These are phyloP conservation scores for Lizanozyma gosingica DNA, from an alignment of 1,139 yeast species.

Conservation along the genomic window DNA sequence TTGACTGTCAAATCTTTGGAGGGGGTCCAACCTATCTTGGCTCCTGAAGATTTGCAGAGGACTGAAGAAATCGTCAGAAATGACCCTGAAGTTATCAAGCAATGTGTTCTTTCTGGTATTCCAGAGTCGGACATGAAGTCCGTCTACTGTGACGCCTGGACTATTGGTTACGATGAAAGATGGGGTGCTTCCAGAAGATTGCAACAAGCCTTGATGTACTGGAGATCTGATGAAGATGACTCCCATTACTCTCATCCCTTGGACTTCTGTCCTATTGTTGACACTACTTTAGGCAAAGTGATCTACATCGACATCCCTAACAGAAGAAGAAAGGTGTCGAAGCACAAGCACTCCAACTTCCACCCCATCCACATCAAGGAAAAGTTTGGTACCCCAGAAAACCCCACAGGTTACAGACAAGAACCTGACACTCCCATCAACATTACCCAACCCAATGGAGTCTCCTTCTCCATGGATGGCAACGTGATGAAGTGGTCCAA, in stretches of 20 bases:
- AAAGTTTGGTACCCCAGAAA: slow-evolving; percentile 44
- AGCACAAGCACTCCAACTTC: slow-evolving; percentile 59
- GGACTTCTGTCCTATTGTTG: slow-evolving; percentile 77
- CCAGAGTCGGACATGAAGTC: slow-evolving; percentile 59
- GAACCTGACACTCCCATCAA: slow-evolving; percentile 50
- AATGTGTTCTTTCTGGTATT: slow-evolving; percentile 62
- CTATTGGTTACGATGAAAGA: slow-evolving; percentile 77
- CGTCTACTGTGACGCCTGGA: slow-evolving; percentile 79
- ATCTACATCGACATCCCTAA: slow-evolving; percentile 67
- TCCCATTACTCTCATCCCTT: slow-evolving; percentile 79
- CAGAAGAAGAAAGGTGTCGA: slow-evolving; percentile 64
- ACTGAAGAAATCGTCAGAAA: slow-evolving; percentile 59
- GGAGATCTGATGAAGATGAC: slow-evolving; percentile 70
- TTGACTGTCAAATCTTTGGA: slow-evolving; percentile 40
- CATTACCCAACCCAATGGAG: slow-evolving; percentile 75
- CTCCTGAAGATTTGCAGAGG: slow-evolving; percentile 54
- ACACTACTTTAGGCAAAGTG: slow-evolving; percentile 60
- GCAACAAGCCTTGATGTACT: slow-evolving; percentile 76
- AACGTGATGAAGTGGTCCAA: slow-evolving; percentile 70
- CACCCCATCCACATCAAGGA: slow-evolving; percentile 56
- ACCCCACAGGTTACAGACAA: slow-evolving; percentile 47
- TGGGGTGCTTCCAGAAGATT: slow-evolving; percentile 71
- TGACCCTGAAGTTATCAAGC: slow-evolving; percentile 65
- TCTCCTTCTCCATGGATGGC: slow-evolving; percentile 63
- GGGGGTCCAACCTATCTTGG: slow-evolving; percentile 67